Base-by-base conservation (phyloP, 306 rosid genomes). In the Elaeagnus macrophylla region DNA sequence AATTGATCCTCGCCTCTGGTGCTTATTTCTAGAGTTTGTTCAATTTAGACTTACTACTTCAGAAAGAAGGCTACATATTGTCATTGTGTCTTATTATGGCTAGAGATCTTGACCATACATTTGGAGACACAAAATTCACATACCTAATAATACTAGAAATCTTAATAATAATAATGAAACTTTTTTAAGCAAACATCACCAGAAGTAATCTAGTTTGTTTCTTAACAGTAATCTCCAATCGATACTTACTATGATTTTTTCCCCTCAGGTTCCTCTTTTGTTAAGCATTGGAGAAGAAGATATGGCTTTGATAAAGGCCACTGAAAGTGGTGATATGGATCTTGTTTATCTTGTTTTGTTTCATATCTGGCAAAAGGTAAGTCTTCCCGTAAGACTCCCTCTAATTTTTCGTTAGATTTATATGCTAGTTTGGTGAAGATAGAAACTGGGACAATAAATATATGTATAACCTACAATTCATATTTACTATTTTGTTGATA, bases 271-370 rank as follows among this genome's bases (percentile, higher is more conserved):
- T 62, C 97, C 97, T 72, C 94, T 91, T 42, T 74, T 91, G 74
- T 78, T 91, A 75, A 91, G 96, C 85, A 91, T 91, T 47, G 97
- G 97, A 72, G 97, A 91, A 75, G 97, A 91, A 80, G 96, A 86
- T 72, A 67, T 70, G 50, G 97, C 96, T 63, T 73, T 91, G 74
- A 69, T 57, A 65, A 91, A 91, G 83, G 97, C 93, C 12, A 84
- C 78, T 61, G 97, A 91, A 75, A 76, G 97, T 64, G 97, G 97
- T 44, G 97, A 91, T 56, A 84, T 93, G 10, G 97, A 91, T 76
- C 97, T 91, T 67, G 96, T 91, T 68, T 91, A 91, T 71, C 94
- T 91, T 71, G 96, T 84, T 64, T 79, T 91, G 32, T 91, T 91
- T 65, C 96, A 91, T 77, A 84, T 86, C 67, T 86, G 89, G 96